phyloP scores from a whole-genome alignment of 2,329 filamentous ascomycete species.

The Colletotrichum lupini region DNA sequence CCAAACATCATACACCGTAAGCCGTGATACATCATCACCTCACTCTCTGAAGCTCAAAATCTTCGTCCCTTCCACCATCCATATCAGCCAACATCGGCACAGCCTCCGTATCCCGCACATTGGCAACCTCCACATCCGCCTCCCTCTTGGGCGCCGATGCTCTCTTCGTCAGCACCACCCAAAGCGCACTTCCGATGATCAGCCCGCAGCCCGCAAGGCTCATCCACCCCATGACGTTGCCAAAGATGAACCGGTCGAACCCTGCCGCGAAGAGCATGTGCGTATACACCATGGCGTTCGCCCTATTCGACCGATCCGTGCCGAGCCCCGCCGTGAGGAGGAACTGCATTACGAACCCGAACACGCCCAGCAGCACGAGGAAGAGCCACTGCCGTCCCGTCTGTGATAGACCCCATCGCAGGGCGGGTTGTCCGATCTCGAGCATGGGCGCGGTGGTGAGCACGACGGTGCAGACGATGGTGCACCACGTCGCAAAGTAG shows the following conservation, averaged over 20 bases:
- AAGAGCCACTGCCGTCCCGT: constrained; percentile 70
- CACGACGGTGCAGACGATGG: constrained; percentile 71
- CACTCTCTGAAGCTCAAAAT: constrained; percentile 28
- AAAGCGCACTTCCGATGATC: constrained; percentile 65
- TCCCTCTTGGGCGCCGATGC: constrained; percentile 41
- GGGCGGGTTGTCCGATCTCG: constrained; percentile 56
- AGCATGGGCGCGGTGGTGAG: constrained; percentile 64
- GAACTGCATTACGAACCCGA: constrained; percentile 88
- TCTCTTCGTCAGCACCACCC: constrained; percentile 59
- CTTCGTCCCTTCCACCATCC: constrained; percentile 42
- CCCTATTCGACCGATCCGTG: constrained; percentile 73
- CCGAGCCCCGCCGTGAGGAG: constrained; percentile 82
- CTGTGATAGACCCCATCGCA: constrained; percentile 56
- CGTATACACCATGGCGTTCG: constrained; percentile 68
- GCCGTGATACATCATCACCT: not conserved
- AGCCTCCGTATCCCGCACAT: constrained; percentile 47
- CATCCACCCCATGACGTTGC: constrained; percentile 59
- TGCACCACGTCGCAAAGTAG: constrained; percentile 81
- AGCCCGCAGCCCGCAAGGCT: constrained; percentile 63
- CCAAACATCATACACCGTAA: not conserved
- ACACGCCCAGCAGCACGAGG: constrained; percentile 74
- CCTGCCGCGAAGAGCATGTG: constrained; percentile 66
- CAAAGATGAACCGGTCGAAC: constrained; percentile 65
- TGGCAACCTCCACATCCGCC: constrained; percentile 44
- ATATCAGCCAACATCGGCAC: constrained; percentile 52